Conservation (phyloP, 2,329 filamentous ascomycete species). For the Fusarium mangiferae region DNA sequence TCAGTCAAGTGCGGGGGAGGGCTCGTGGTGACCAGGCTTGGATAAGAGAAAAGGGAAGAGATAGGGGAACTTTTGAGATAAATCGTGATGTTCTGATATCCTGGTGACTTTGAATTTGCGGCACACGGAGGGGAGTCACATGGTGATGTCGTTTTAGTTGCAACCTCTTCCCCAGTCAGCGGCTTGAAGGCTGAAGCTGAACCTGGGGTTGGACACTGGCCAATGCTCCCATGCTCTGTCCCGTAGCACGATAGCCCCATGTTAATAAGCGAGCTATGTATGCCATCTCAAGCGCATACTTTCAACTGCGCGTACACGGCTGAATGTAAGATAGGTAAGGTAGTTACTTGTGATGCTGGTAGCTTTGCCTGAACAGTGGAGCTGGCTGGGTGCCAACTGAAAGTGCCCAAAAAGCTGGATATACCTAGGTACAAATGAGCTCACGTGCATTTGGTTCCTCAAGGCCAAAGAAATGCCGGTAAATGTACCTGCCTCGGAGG, state of each 20-base stretch:
- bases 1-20: constrained; percentile 12
- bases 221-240: background rate
- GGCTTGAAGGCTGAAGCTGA: background rate
- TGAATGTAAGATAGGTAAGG: background rate
- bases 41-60: background rate
- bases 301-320: background rate
- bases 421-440: background rate
- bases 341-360: background rate
- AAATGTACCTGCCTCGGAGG: constrained; percentile 3
- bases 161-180: background rate
- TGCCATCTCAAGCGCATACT: background rate
- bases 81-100: constrained; percentile 17
- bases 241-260: background rate
- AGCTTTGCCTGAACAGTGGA: background rate
- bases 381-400: background rate
- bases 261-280: background rate
- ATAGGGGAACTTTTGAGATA: constrained; percentile 23
- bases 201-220: background rate
- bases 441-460: constrained; percentile 1
- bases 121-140: background rate
- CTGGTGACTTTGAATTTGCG: background rate
- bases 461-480: background rate
- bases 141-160: background rate
- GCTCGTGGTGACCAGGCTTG: background rate
- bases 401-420: background rate